These are phyloP conservation scores for Trichoderma afroharzianum DNA, from an alignment of 2,329 filamentous ascomycete genomes.

Conservation along the genomic window DNA sequence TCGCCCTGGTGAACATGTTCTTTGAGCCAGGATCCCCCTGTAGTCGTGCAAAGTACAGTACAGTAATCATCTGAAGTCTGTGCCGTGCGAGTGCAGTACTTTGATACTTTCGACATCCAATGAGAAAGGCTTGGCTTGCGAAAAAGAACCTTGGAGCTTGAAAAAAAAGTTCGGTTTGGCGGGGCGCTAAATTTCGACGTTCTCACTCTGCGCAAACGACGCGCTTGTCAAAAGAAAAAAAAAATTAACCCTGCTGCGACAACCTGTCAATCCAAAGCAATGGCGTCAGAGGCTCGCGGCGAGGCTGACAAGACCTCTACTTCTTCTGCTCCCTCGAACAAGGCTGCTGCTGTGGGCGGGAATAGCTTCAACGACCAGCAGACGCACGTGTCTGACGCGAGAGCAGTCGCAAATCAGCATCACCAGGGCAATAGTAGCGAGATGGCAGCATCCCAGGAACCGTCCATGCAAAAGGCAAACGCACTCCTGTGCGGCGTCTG, in stretches of 20 bases:
- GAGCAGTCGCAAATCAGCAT: neutral
- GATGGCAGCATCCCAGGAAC: neutral
- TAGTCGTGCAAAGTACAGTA: neutral
- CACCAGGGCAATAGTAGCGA: neutral
- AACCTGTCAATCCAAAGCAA: neutral
- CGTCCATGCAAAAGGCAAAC: neutral
- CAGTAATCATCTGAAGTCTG: neutral
- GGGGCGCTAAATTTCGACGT: slow-evolving; percentile 1
- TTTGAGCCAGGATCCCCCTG: slow-evolving; percentile 1
- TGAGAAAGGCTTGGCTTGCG: neutral
- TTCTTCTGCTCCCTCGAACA: neutral
- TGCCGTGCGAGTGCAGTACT: neutral
- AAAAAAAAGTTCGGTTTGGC: neutral
- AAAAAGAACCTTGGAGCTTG: neutral
- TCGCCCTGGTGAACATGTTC: neutral
- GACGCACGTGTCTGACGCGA: neutral
- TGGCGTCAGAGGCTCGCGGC: slow-evolving; percentile 4
- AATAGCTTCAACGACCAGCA: neutral
- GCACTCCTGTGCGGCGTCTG: slow-evolving; percentile 48
- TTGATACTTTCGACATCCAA: neutral
- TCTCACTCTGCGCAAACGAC: neutral
- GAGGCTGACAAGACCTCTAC: neutral
- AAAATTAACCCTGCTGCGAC: neutral
- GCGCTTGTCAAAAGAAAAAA: neutral
- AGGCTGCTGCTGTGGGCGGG: neutral